A percentile compares a stretch with the other conserved stretches of the same genome.
phyloP scores from a whole-genome alignment of 257 asterid genomes.

The Petunia axillaris region DNA sequence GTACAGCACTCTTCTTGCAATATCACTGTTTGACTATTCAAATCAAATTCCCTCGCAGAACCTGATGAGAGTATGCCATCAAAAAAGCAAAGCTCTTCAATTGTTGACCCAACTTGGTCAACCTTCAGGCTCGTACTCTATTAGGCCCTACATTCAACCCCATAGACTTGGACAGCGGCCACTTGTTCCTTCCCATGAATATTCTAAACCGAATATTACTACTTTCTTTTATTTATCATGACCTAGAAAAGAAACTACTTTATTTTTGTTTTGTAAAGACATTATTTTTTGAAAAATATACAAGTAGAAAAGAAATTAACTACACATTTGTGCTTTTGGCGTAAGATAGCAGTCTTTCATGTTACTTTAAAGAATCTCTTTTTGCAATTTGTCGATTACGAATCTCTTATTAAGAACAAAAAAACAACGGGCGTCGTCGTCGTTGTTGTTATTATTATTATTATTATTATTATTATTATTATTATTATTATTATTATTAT shows the following conservation, averaged over 20 bases:
- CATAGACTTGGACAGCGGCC: not conserved
- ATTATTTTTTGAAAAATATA: not conserved
- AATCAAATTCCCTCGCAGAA: not conserved
- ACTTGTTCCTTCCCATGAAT: not conserved
- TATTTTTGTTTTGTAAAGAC: too few species aligned
- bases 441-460: too few species aligned
- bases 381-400: not conserved
- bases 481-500: too few species aligned
- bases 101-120: constrained; percentile 24
- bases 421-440: not conserved
- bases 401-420: not conserved
- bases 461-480: too few species aligned
- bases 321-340: not conserved
- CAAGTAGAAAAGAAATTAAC: not conserved
- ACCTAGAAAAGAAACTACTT: too few species aligned
- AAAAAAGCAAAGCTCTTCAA: constrained; percentile 18
- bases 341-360: constrained; percentile 18
- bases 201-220: not conserved
- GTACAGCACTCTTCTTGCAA: not conserved
- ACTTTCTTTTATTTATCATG: not conserved
- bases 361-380: constrained; percentile 1
- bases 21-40: constrained; percentile 3
- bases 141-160: not conserved
- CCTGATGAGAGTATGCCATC: not conserved
- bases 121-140: constrained; percentile 17